These are phyloP conservation scores for Alloascoidea africana DNA, from an alignment of 805 yeast species.

Conservation along the genomic window DNA sequence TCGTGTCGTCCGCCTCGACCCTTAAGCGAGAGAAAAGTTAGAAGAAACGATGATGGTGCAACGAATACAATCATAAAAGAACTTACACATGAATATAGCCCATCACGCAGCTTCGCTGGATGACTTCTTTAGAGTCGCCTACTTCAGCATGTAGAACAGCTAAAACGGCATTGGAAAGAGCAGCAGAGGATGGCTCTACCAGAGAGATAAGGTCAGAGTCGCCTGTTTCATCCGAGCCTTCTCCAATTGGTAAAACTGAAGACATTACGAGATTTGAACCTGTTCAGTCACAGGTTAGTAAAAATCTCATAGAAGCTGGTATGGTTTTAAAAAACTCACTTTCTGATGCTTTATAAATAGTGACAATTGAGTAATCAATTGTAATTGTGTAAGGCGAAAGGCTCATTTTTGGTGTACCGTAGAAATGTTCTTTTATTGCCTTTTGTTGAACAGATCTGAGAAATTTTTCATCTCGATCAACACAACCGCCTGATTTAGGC, in stretches of 20 bases:
- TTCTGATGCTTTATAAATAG: constrained; percentile 44
- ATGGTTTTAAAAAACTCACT: constrained; percentile 6
- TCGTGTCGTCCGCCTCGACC: constrained; percentile 58
- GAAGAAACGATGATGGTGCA: constrained; percentile 5
- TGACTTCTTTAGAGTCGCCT: constrained; percentile 29
- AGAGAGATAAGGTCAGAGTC: constrained; percentile 19
- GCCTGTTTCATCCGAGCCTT: constrained; percentile 19
- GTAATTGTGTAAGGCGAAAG: constrained; percentile 82
- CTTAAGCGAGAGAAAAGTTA: constrained; percentile 11
- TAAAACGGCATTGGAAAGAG: constrained; percentile 60
- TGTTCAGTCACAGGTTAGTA: constrained; percentile 4
- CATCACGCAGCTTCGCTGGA: constrained; percentile 41
- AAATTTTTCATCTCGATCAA: constrained; percentile 56
- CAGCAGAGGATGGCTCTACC: constrained; percentile 19
- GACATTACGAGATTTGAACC: constrained; percentile 12
- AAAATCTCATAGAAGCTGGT: constrained; percentile 5
- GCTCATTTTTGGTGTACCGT: constrained; percentile 51
- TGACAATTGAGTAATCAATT: constrained; percentile 43
- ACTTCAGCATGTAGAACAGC: constrained; percentile 42
- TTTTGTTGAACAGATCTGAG: constrained; percentile 60
- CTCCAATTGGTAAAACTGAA: constrained; percentile 20
- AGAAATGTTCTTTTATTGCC: constrained; percentile 75
- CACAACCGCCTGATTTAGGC: constrained; percentile 62
- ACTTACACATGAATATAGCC: constrained; percentile 61
- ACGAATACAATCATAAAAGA: constrained; percentile 5